Percentiles rank a stretch among this genome's conserved stretches.
These are phyloP conservation scores for Kregervanrija delftensis DNA, from an alignment of 805 yeast species.

Conservation along the genomic window DNA sequence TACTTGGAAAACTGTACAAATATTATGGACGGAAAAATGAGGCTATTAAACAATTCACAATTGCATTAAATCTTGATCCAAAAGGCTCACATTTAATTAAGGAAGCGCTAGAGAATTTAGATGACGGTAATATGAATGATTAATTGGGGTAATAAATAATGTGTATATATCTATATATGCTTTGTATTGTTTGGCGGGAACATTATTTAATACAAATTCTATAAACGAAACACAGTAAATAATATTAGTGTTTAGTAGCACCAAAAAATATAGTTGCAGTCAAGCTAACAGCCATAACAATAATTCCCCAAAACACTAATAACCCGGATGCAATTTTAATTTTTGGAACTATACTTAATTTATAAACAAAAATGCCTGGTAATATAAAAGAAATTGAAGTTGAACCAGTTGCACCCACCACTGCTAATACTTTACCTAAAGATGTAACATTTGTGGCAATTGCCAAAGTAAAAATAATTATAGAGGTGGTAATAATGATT, in stretches of 20 bases:
- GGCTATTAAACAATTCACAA: constrained; percentile 81
- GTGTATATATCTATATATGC: neutral
- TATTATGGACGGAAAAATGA: constrained; percentile 63
- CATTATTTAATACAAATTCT: neutral
- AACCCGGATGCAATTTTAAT: too few relatives aligned
- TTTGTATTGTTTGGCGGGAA: neutral
- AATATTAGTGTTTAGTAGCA: neutral
- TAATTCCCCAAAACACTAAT: constrained; percentile 50
- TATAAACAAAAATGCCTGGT: constrained; percentile 83
- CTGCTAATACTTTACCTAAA: constrained; percentile 73
- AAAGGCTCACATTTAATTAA: constrained; percentile 81
- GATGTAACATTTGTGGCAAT: constrained; percentile 65
- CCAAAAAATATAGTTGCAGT: constrained; percentile 25
- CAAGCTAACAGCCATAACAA: constrained; percentile 64
- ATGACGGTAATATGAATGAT: constrained; percentile 16
- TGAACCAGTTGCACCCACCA: constrained; percentile 92
- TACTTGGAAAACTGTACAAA: constrained; percentile 81
- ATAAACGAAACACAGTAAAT: neutral
- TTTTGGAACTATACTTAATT: constrained; percentile 34
- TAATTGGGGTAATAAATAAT: constrained; percentile 7
- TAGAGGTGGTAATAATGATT: constrained; percentile 32
- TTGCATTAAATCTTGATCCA: constrained; percentile 87
- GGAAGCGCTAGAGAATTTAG: constrained; percentile 65
- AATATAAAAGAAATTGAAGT: constrained; percentile 85
- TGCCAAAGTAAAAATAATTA: constrained; percentile 49